A percentile compares a stretch with the other conserved stretches of the same genome.
Conservation (phyloP, 495 filamentous ascomycete genomes). For the Daldinia concentrica region DNA sequence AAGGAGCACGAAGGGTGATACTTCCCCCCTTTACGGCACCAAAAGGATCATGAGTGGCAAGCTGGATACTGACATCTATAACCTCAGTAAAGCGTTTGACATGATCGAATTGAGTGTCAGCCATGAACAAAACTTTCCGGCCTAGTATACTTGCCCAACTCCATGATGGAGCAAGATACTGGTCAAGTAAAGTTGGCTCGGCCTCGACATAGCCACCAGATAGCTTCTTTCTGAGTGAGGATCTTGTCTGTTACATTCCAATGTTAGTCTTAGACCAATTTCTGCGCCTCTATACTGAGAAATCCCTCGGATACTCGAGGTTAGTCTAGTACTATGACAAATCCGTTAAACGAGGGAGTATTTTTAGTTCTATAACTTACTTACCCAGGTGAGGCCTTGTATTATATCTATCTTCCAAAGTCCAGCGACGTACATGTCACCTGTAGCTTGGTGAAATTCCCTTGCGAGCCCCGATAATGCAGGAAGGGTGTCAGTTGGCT, state of each 20-base stretch:
- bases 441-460: slow-evolving; percentile 36
- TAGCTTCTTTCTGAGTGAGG: slow-evolving; percentile 1
- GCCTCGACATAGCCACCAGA: neutral
- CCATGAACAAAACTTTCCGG: slow-evolving; percentile 20
- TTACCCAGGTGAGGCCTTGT: slow-evolving; percentile 32
- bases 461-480: slow-evolving; percentile 40
- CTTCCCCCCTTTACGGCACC: slow-evolving; percentile 35
- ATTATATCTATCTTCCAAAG: slow-evolving; percentile 38
- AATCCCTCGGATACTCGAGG: neutral
- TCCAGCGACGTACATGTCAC: slow-evolving; percentile 41
- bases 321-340: neutral
- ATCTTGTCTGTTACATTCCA: neutral
- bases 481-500: slow-evolving; percentile 33
- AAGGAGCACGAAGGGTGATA: slow-evolving; percentile 33
- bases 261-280: neutral
- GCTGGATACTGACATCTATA: slow-evolving; percentile 24
- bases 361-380: neutral
- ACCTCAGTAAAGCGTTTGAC: slow-evolving; percentile 35
- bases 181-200: neutral
- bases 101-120: slow-evolving; percentile 21
- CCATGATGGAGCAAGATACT: slow-evolving; percentile 46
- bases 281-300: neutral
- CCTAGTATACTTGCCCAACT: slow-evolving; percentile 44
- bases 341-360: neutral
- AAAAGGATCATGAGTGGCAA: slow-evolving; percentile 32